Percentiles rank a stretch among this genome's conserved stretches.
Conservation (phyloP, 2,329 filamentous ascomycete genomes). For the Dendryphion nanum region DNA sequence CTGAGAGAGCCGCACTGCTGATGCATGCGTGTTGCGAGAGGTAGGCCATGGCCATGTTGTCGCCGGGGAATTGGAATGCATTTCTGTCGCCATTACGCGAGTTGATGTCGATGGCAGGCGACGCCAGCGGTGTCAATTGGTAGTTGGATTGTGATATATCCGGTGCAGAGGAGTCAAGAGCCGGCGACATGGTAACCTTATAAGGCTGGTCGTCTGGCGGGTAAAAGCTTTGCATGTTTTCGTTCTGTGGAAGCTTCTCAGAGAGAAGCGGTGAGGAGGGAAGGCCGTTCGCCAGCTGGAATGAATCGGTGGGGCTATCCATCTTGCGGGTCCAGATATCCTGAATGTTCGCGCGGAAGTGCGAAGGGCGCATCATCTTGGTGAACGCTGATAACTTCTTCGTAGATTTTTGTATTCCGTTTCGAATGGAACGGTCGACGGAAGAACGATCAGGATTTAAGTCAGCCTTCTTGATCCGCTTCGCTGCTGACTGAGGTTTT, state of each 20-base stretch:
- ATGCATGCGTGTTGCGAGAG: conserved; percentile 12
- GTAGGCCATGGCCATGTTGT: conserved; percentile 14
- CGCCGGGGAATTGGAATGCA: conserved; percentile 22
- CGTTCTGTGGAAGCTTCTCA: conserved; percentile 24
- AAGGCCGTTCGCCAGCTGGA: conserved; percentile 41
- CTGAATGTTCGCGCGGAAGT: conserved; percentile 44
- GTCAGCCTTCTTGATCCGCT: conserved; percentile 22
- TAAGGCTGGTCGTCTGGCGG: conserved; percentile 21
- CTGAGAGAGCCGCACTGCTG: conserved; percentile 30
- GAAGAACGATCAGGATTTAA: conserved; percentile 14
- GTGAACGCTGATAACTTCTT: conserved; percentile 33
- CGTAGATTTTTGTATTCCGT: conserved; percentile 20
- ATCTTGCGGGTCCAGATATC: conserved; percentile 55
- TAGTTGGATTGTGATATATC: conserved; percentile 26
- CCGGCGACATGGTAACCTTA: conserved; percentile 18
- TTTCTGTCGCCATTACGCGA: conserved; percentile 13
- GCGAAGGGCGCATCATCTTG: conserved; percentile 56
- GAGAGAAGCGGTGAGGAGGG: conserved; percentile 27
- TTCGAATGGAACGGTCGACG: conserved; percentile 13
- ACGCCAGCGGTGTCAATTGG: conserved; percentile 34
- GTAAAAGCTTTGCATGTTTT: conserved; percentile 20
- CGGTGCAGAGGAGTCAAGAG: conserved; percentile 12
- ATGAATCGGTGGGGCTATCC: conserved; percentile 45
- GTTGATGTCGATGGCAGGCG: conserved; percentile 24
- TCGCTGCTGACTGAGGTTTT: conserved; percentile 15